Base-by-base conservation (phyloP, 768 basidiomycete genomes). In the Pleurotus pulmonarius region DNA sequence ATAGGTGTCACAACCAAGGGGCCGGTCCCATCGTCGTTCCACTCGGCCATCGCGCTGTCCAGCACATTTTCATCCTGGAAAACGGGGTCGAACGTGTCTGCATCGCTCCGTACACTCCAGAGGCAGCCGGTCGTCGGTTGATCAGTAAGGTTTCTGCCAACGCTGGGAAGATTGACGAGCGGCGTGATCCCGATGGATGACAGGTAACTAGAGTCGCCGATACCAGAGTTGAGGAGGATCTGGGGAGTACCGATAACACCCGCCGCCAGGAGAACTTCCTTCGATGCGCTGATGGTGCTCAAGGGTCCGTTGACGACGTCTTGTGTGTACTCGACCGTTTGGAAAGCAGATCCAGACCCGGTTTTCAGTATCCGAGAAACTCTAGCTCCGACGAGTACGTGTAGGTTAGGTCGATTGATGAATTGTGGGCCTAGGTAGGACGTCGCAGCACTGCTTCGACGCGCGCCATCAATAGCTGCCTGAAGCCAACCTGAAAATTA, bases 161-260 rank as follows among this genome's bases (percentile, higher is more conserved):
- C 68, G 13, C 56, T 54, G 3, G 70, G 68, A 4, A 72, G 63
- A 41, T 70, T 49, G 16, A 70, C 58, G 3, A 67, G 40, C 1
- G 67, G 45, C 8, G 52, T 53, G 39, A 74, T 67, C 1, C 64
- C 64, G 2, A 70, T 44, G 1, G 49, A 34, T 15, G 56, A 20
- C 1, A 73, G 61, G 8, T 41, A 57, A 4, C 51, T 54, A 4
- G 52, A 20, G 22, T 69, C 61, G 12, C 75, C 74, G 40, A 75
- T 71, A 4, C 72, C 72, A 3, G 71, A 73, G 44, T 70, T 67
- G 38, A 71, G 24, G 3, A 75, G 62, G 15, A 75, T 65, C 15
- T 62, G 64, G 1, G 74, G 73, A 0, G 73, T 75, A 15, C 65
- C 67, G 38, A 75, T 62, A 8, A 69, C 59, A 1, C 75, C 75